Evolutionary conservation across 2,329 filamentous ascomycete genomes (phyloP).

Genomic region (Trichoderma sp.): DNA sequence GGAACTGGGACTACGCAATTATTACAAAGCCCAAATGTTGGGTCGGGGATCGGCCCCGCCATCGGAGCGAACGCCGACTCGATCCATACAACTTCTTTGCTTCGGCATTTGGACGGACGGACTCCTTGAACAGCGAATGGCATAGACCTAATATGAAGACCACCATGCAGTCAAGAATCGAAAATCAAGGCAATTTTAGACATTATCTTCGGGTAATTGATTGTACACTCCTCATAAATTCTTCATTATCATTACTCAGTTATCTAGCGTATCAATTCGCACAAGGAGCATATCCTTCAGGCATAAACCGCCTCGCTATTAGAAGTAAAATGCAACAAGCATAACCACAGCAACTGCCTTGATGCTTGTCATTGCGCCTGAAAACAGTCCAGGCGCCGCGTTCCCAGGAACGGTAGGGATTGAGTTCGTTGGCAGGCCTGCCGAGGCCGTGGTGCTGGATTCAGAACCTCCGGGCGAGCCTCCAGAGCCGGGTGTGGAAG

Average conservation of each 20-base stretch:
- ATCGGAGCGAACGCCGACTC: neutral
- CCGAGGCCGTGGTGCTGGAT: neutral
- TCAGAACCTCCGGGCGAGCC: neutral
- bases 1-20: neutral
- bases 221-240: neutral
- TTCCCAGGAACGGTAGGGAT: neutral
- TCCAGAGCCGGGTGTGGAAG: neutral
- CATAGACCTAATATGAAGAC: neutral
- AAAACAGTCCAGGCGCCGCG: neutral
- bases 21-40: neutral
- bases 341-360: neutral
- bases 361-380: neutral
- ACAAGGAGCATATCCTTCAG: neutral
- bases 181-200: neutral
- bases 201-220: neutral
- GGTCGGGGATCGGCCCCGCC: neutral
- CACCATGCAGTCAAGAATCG: neutral
- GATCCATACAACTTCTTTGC: neutral
- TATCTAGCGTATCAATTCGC: neutral
- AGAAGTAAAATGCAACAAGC: conserved; percentile 11
- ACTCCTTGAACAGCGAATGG: neutral
- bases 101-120: neutral
- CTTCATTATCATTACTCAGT: conserved; percentile 12
- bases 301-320: neutral
- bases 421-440: neutral